These are phyloP conservation scores for Veloboletus limbatus DNA, from an alignment of 1,284 basidiomycete genomes.

Conservation along the genomic window DNA sequence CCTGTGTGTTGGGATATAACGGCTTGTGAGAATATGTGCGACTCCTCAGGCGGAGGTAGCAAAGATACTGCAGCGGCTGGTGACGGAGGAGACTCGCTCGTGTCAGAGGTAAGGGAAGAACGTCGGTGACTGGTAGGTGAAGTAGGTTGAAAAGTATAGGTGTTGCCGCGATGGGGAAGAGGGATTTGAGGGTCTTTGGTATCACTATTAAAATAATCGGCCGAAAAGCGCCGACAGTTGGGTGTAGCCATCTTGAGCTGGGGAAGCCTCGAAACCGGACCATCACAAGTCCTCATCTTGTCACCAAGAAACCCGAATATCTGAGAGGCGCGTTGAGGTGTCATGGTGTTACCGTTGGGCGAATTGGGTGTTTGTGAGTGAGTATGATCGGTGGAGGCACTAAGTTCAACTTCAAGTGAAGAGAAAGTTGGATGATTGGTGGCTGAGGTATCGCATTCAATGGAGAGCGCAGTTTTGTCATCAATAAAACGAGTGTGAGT, in stretches of 20 bases:
- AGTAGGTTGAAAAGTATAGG: conserved; percentile 14
- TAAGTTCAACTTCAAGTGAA: conserved; percentile 71
- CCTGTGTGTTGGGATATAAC: conserved; percentile 12
- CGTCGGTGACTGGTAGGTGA: conserved; percentile 13
- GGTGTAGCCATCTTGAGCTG: conserved; percentile 26
- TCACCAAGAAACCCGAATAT: conserved; percentile 64
- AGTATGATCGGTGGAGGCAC: conserved; percentile 43
- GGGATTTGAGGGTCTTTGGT: conserved; percentile 23
- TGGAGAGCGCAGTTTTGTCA: conserved; percentile 39
- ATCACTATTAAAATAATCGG: conserved; percentile 28
- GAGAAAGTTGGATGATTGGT: conserved; percentile 54
- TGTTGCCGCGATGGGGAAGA: conserved; percentile 19
- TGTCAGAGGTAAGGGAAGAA: conserved; percentile 18
- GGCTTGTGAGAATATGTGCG: neutral
- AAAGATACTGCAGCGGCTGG: conserved; percentile 2
- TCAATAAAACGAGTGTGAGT: conserved; percentile 34
- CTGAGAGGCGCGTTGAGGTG: conserved; percentile 63
- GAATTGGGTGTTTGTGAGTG: conserved; percentile 28
- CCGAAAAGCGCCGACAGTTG: conserved; percentile 28
- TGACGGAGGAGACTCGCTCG: conserved; percentile 8
- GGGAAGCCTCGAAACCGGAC: conserved; percentile 36
- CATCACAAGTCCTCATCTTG: conserved; percentile 34
- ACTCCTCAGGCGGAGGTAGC: conserved; percentile 4
- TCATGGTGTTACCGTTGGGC: conserved; percentile 38
- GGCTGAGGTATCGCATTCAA: conserved; percentile 44